Evolutionary conservation across 2,329 filamentous ascomycete genomes (phyloP).

Genomic region (Alternaria tenuissima): DNA sequence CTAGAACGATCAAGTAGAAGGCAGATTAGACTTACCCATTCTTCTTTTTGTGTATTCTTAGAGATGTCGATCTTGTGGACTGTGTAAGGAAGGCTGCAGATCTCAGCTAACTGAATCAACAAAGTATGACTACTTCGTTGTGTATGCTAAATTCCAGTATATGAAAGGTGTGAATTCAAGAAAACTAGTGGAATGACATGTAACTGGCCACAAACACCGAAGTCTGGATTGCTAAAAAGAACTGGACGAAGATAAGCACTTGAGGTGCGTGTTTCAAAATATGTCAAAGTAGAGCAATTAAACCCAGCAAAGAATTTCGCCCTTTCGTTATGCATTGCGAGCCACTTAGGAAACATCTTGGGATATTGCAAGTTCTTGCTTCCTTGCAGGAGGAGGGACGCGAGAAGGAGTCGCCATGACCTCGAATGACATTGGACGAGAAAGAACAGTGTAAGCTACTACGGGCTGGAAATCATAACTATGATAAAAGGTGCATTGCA

Average conservation of each 20-base stretch:
- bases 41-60: conserved; percentile 82
- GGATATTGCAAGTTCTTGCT: too few species aligned
- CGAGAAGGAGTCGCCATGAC: background rate
- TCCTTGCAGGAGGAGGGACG: background rate
- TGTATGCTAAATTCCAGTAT: background rate
- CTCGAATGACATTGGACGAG: background rate
- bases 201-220: background rate
- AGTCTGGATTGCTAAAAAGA: background rate
- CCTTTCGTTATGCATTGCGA: background rate
- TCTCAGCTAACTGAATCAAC: background rate
- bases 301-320: too few species aligned
- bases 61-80: conserved; percentile 73
- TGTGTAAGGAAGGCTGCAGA: conserved; percentile 73
- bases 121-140: background rate
- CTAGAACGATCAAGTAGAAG: background rate
- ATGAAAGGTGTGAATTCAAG: background rate
- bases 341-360: too few species aligned
- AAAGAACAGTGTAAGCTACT: background rate
- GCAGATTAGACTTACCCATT: conserved; percentile 56
- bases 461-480: background rate
- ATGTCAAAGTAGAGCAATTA: background rate
- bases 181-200: too few species aligned
- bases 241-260: background rate
- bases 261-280: background rate
- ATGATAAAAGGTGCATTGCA: background rate